phyloP scores from a whole-genome alignment of 306 rosid species.

The Elaeagnus macrophylla region DNA sequence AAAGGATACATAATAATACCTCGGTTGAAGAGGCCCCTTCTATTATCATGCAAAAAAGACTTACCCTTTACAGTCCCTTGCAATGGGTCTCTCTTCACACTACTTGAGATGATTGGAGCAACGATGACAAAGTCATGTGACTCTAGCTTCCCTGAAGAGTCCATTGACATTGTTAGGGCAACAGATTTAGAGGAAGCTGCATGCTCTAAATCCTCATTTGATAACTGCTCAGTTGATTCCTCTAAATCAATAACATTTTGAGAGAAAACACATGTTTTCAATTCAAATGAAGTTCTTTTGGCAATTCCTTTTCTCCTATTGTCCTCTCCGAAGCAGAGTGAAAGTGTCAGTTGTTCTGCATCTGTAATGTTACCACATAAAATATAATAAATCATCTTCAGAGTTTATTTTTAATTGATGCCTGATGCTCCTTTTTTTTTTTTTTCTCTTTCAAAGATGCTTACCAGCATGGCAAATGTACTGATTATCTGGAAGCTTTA shows the following conservation, averaged over 20 bases:
- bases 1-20: slow-evolving; percentile 11
- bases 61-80: slow-evolving; percentile 6
- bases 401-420: no score
- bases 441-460: no score
- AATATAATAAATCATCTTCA: no score
- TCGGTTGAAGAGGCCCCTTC: no score
- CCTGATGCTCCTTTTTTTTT: no score
- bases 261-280: slow-evolving; percentile 15
- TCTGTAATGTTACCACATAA: no score
- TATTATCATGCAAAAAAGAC: no score
- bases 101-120: slow-evolving; percentile 12
- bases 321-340: slow-evolving; percentile 25
- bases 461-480: no score
- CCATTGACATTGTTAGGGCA: slow-evolving; percentile 2
- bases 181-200: slow-evolving; percentile 12
- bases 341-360: slow-evolving; percentile 32
- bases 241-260: no score
- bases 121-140: slow-evolving; percentile 13
- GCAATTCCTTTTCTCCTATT: slow-evolving; percentile 10
- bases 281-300: slow-evolving; percentile 11
- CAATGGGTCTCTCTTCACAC: slow-evolving; percentile 8
- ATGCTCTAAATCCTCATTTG: no score
- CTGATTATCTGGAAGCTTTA: slow-evolving; percentile 16
- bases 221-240: no score
- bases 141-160: slow-evolving; percentile 3